These are phyloP conservation scores for Myxozyma melibiosi DNA, from an alignment of 805 yeast genomes.

Conservation along the genomic window DNA sequence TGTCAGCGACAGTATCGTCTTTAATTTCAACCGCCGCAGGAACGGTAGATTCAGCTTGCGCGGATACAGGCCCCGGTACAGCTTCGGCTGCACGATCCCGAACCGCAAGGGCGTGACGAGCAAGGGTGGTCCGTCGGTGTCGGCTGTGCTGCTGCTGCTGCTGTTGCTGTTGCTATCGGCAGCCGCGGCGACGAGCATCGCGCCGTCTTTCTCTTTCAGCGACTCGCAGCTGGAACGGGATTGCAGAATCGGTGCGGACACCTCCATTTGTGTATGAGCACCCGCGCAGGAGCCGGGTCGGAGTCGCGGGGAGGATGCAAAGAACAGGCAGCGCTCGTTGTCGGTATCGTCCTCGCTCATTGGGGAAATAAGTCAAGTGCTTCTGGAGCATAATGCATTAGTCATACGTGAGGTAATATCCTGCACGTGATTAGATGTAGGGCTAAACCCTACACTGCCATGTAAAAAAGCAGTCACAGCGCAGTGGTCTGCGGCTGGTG, in stretches of 20 bases:
- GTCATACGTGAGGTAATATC: background rate
- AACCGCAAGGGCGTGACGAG: conserved; percentile 71
- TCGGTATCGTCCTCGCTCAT: too few relatives aligned
- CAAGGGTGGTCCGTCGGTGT: conserved; percentile 19
- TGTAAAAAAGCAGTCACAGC: conserved; percentile 7
- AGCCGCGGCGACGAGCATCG: too few relatives aligned
- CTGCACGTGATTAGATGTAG: conserved; percentile 2
- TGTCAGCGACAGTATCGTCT: conserved; percentile 74
- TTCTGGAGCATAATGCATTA: too few relatives aligned
- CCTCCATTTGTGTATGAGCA: too few relatives aligned
- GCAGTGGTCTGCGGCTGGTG: background rate
- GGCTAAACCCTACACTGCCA: conserved; percentile 7
- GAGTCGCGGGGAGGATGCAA: too few relatives aligned
- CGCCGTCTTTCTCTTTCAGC: too few relatives aligned
- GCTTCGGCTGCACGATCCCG: conserved; percentile 64
- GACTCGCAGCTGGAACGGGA: too few relatives aligned
- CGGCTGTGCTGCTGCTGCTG: background rate
- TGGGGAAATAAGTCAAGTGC: conserved; percentile 6
- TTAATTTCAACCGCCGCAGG: conserved; percentile 63
- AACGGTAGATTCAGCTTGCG: conserved; percentile 71
- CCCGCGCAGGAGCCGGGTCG: too few relatives aligned
- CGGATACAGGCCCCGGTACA: conserved; percentile 88
- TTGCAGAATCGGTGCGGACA: too few relatives aligned
- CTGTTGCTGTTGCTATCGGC: background rate
- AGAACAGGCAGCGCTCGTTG: too few relatives aligned